These are phyloP conservation scores for Drechslera avenae DNA, from an alignment of 2,329 filamentous ascomycete genomes.

Conservation along the genomic window DNA sequence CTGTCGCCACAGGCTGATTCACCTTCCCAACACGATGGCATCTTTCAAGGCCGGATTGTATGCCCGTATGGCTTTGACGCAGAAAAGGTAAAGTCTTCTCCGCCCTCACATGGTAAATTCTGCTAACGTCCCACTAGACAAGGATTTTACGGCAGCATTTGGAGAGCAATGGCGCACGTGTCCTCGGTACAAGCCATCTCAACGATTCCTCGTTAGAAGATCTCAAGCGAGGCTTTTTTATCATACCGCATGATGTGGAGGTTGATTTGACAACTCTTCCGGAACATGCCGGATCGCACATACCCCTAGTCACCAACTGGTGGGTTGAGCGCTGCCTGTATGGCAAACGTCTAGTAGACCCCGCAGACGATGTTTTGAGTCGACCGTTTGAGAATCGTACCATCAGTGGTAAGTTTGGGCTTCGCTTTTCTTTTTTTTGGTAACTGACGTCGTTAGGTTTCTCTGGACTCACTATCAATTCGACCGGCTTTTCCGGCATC, in stretches of 20 bases:
- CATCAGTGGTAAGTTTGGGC: slow-evolving; percentile 56
- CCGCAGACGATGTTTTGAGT: slow-evolving; percentile 72
- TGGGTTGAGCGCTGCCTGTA: slow-evolving; percentile 91
- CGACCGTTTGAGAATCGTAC: slow-evolving; percentile 75
- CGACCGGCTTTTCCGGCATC: slow-evolving; percentile 80
- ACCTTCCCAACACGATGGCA: slow-evolving; percentile 49
- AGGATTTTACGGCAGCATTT: slow-evolving; percentile 42
- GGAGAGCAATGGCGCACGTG: slow-evolving; percentile 43
- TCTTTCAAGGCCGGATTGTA: slow-evolving; percentile 52
- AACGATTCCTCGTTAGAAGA: slow-evolving; percentile 32
- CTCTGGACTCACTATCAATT: slow-evolving; percentile 71
- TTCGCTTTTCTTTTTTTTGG: slow-evolving; percentile 6
- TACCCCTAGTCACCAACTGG: slow-evolving; percentile 75
- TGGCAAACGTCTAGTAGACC: slow-evolving; percentile 72
- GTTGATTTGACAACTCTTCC: slow-evolving; percentile 43
- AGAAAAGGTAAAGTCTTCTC: slow-evolving; percentile 44
- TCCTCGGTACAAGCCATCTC: slow-evolving; percentile 35
- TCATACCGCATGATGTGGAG: slow-evolving; percentile 54
- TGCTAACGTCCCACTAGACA: slow-evolving; percentile 38
- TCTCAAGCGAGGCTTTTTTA: slow-evolving; percentile 43
- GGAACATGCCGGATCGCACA: slow-evolving; percentile 38
- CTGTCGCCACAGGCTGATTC: slow-evolving; percentile 27
- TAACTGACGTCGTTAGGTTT: slow-evolving; percentile 59
- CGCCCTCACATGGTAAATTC: slow-evolving; percentile 6
- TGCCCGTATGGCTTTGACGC: slow-evolving; percentile 52